A percentile compares a stretch with the other conserved stretches of the same genome.
phyloP scores from a whole-genome alignment of 1,284 basidiomycete genomes.

The Heterobasidion parviporum region DNA sequence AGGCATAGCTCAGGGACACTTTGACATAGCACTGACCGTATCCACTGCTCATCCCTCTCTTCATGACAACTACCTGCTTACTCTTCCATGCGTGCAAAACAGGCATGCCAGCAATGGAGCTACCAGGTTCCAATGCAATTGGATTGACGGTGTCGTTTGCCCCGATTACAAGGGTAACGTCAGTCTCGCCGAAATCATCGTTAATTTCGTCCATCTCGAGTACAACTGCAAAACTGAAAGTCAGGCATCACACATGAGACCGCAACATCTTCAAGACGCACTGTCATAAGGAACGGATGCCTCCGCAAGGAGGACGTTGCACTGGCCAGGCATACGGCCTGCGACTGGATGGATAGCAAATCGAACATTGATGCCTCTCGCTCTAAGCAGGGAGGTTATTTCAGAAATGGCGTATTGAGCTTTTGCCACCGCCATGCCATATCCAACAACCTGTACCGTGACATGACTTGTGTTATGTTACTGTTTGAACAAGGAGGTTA shows the following conservation, averaged over 20 bases:
- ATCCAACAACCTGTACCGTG: conserved; percentile 60
- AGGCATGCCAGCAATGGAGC: conserved; percentile 83
- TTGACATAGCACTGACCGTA: conserved; percentile 44
- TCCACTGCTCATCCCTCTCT: conserved; percentile 77
- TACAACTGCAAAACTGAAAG: conserved; percentile 43
- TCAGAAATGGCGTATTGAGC: conserved; percentile 84
- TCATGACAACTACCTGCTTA: conserved; percentile 86
- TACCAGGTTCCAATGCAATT: conserved; percentile 79
- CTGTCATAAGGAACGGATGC: conserved; percentile 85
- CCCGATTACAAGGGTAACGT: conserved; percentile 78
- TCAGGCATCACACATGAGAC: background rate
- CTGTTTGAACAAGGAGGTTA: background rate
- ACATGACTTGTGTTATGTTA: background rate
- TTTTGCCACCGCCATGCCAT: conserved; percentile 86
- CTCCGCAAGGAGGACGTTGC: conserved; percentile 80
- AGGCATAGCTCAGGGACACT: background rate
- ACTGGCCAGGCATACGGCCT: conserved; percentile 76
- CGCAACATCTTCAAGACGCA: conserved; percentile 26
- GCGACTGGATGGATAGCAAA: conserved; percentile 37
- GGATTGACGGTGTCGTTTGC: conserved; percentile 91
- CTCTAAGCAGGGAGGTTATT: conserved; percentile 61
- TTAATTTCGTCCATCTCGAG: conserved; percentile 91
- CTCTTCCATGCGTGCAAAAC: conserved; percentile 87
- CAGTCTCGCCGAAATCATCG: conserved; percentile 79
- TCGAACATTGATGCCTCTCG: conserved; percentile 66